Conservation (phyloP, 78 protist species). For the Cavenderia fasciculata region DNA sequence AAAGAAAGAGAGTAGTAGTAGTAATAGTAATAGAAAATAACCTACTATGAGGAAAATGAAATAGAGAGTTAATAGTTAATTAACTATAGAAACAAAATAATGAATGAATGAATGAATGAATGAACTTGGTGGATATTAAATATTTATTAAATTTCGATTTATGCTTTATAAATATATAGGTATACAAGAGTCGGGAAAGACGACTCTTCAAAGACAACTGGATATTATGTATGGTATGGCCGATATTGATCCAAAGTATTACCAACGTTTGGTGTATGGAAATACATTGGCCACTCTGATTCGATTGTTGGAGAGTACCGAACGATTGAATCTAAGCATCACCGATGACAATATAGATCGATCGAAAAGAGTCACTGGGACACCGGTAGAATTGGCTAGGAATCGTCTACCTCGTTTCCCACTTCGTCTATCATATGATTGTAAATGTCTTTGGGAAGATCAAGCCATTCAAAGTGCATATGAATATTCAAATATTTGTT, state of each 20-base stretch:
- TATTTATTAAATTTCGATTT: no score
- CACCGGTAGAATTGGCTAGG: slow-evolving; percentile 46
- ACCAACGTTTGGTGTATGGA: slow-evolving; percentile 50
- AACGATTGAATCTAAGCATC: slow-evolving; percentile 18
- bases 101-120: no score
- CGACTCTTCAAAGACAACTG: slow-evolving; percentile 60
- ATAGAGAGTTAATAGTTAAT: no score
- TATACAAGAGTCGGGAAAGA: slow-evolving; percentile 43
- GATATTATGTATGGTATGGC: slow-evolving; percentile 52
- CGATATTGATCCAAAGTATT: slow-evolving; percentile 30
- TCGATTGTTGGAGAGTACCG: slow-evolving; percentile 42
- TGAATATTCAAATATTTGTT: slow-evolving; percentile 40
- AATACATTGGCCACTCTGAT: slow-evolving; percentile 71
- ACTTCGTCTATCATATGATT: slow-evolving; percentile 29
- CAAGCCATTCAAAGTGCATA: slow-evolving; percentile 18
- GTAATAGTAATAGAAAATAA: no score
- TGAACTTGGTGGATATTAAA: no score
- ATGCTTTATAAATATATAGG: no score
- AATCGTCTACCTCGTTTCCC: slow-evolving; percentile 55
- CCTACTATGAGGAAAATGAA: no score
- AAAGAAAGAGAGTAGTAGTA: no score
- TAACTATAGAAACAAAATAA: no score
- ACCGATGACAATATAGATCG: slow-evolving; percentile 19
- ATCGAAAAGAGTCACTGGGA: slow-evolving; percentile 11
- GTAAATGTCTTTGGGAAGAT: slow-evolving; percentile 77